phyloP scores from a whole-genome alignment of 2,329 filamentous ascomycete genomes.

The Fusarium armeniacum region DNA sequence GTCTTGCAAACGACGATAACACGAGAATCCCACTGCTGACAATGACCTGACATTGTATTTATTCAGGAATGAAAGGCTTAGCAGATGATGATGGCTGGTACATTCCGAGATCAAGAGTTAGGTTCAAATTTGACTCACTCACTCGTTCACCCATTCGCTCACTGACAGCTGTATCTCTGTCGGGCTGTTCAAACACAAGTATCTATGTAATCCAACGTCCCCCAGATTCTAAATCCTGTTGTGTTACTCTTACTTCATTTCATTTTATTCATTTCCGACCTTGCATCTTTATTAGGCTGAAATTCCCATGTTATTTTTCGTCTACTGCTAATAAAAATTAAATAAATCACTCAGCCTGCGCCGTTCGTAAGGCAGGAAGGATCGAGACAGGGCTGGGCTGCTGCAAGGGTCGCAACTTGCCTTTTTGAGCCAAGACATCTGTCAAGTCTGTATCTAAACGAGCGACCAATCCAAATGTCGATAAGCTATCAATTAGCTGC shows the following conservation, averaged over 20 bases:
- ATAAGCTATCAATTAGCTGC: conserved; percentile 25
- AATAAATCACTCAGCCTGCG: conserved; percentile 26
- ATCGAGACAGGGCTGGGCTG: conserved; percentile 6
- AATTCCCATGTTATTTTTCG: conserved; percentile 4
- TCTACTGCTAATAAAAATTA: neutral
- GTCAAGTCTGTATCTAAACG: conserved; percentile 7
- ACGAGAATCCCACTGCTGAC: conserved; percentile 13
- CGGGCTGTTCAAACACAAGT: neutral
- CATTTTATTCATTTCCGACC: conserved; percentile 21
- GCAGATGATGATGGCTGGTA: neutral
- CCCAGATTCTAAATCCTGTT: neutral
- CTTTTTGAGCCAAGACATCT: conserved; percentile 20
- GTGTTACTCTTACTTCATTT: neutral
- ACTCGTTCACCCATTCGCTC: neutral
- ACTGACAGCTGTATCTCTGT: neutral
- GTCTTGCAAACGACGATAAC: conserved; percentile 16
- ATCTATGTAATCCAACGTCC: neutral
- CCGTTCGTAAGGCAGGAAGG: neutral
- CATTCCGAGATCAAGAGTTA: conserved; percentile 6
- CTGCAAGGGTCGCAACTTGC: conserved; percentile 29
- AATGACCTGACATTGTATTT: conserved; percentile 6
- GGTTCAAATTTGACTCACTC: conserved; percentile 3
- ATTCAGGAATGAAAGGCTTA: conserved; percentile 2
- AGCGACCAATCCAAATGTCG: conserved; percentile 16
- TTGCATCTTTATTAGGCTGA: conserved; percentile 14